Conservation (phyloP, 192 early-diverging fungal genomes). For the Coemansia sp. region DNA sequence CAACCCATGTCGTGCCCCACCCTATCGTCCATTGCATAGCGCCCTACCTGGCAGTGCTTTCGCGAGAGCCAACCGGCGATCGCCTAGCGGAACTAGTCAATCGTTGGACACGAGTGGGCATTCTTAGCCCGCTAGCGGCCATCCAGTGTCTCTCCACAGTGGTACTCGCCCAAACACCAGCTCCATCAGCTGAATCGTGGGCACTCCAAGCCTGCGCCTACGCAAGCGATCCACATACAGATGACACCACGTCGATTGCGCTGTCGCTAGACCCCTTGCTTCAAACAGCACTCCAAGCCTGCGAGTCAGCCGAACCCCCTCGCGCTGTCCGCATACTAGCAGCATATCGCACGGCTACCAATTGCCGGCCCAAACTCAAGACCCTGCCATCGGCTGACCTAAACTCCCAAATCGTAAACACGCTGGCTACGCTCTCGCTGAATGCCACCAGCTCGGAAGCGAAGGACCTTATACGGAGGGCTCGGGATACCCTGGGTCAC, state of each 20-base stretch:
- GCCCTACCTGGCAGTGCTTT: constrained; percentile 22
- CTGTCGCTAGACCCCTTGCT: not conserved
- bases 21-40: constrained; percentile 8
- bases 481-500: constrained; percentile 12
- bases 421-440: not conserved
- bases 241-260: too few relatives aligned
- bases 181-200: not conserved
- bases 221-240: not conserved
- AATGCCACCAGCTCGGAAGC: not conserved
- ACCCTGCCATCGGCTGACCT: not conserved
- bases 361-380: not conserved
- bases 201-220: not conserved
- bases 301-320: not conserved
- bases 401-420: not conserved
- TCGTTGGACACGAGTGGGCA: constrained; percentile 5
- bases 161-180: not conserved
- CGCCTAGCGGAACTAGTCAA: not conserved
- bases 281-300: not conserved
- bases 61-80: not conserved
- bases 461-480: not conserved
- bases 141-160: constrained; percentile 13
- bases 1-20: not conserved
- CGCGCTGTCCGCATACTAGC: not conserved
- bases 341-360: not conserved
- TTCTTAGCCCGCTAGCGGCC: not conserved